Evolutionary conservation across 805 yeast genomes (phyloP).

Genomic region (Metschnikowia anglica): DNA sequence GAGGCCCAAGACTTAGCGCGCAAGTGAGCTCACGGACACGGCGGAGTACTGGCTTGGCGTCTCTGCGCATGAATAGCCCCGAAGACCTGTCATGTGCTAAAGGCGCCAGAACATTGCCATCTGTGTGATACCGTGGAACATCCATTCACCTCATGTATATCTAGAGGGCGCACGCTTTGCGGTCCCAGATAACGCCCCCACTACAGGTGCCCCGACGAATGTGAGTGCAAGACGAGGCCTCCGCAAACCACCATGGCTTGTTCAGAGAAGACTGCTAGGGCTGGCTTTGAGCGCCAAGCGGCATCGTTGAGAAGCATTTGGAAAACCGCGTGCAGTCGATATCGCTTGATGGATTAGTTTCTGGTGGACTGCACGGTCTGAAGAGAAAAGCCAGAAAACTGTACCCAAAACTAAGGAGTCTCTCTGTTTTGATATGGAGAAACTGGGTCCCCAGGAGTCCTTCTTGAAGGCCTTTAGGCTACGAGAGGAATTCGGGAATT

Average conservation of each 20-base stretch:
- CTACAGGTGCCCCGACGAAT: conserved; percentile 3
- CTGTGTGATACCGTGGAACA: conserved; percentile 6
- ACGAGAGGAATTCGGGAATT: too few relatives aligned
- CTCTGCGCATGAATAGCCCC: background rate
- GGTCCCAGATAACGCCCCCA: conserved; percentile 3
- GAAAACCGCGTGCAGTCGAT: background rate
- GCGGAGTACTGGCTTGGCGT: background rate
- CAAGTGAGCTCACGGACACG: background rate
- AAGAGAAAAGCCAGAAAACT: too few relatives aligned
- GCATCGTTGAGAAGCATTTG: conserved; percentile 3
- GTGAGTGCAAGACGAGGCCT: conserved; percentile 6
- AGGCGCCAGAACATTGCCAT: conserved; percentile 3
- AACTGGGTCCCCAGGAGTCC: too few relatives aligned
- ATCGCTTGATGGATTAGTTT: too few relatives aligned
- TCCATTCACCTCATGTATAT: background rate
- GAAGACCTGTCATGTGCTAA: conserved; percentile 3
- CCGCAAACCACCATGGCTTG: conserved; percentile 1
- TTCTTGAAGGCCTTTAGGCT: too few relatives aligned
- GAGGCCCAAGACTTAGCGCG: background rate
- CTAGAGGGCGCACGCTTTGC: conserved; percentile 5
- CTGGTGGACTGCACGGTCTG: too few relatives aligned
- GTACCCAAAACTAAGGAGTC: too few relatives aligned
- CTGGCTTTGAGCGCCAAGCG: background rate
- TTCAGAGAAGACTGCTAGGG: background rate
- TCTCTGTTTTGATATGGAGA: too few relatives aligned